Conservation (phyloP, 169 alveolate species). For the Perkinsus olseni region DNA sequence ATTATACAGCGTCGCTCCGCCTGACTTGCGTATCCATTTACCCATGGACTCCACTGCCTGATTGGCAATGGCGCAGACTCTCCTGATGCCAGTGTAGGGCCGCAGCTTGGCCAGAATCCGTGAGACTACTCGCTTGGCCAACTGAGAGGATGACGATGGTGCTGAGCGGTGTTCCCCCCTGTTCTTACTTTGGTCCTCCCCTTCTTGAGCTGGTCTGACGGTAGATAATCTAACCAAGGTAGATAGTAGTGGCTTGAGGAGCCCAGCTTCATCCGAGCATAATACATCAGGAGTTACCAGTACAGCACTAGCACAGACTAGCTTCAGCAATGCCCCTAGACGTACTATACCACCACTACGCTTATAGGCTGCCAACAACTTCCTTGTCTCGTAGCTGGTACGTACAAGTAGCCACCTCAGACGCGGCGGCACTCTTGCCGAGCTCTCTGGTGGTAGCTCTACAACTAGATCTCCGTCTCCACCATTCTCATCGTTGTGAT, state of each 20-base stretch:
- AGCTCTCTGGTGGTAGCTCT: not conserved
- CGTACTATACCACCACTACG: not conserved
- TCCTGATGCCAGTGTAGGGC: not conserved
- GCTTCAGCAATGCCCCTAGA: not conserved
- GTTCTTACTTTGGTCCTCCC: not conserved
- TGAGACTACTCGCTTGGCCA: not conserved
- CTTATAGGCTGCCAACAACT: not conserved
- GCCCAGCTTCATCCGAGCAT: not conserved
- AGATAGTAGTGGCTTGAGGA: not conserved
- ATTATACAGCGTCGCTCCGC: conserved; percentile 1
- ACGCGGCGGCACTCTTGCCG: not conserved
- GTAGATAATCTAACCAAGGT: not conserved
- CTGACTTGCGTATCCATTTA: not conserved
- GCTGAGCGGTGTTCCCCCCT: not conserved
- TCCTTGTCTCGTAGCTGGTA: not conserved
- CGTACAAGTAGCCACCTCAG: not conserved
- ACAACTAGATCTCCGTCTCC: not conserved
- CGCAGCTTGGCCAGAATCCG: not conserved
- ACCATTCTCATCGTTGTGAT: not conserved
- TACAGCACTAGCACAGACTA: not conserved
- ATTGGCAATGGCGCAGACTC: not conserved
- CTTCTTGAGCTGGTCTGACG: not conserved
- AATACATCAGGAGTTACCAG: not conserved
- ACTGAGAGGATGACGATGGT: not conserved
- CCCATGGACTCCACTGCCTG: not conserved